A percentile compares a stretch with the other conserved stretches of the same genome.
These are phyloP conservation scores for Physaria fendleri DNA, from an alignment of 345 rosid species.

Conservation along the genomic window DNA sequence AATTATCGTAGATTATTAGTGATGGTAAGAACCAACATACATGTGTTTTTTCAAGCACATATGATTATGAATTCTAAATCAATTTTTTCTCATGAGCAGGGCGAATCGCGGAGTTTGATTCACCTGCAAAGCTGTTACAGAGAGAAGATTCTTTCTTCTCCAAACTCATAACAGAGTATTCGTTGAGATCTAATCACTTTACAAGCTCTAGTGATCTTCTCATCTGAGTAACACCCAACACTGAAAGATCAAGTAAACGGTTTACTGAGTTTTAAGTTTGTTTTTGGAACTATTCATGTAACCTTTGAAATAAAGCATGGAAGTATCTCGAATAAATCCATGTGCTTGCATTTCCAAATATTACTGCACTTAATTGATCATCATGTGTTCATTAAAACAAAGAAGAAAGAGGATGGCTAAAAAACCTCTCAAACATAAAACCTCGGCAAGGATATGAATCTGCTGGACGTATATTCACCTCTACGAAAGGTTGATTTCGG, in stretches of 20 bases:
- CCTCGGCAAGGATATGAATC: too few species aligned
- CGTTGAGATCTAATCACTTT: constrained; percentile 57
- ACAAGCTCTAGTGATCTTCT: constrained; percentile 31
- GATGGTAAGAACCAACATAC: constrained; percentile 74
- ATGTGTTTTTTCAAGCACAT: neutral
- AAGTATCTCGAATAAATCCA: too few species aligned
- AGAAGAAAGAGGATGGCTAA: too few species aligned
- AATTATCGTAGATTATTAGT: constrained; percentile 82
- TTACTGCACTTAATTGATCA: too few species aligned
- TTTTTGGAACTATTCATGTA: too few species aligned
- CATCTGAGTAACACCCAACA: neutral
- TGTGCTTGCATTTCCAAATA: too few species aligned
- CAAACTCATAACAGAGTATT: constrained; percentile 75
- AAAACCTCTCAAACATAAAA: too few species aligned
- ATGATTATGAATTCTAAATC: neutral
- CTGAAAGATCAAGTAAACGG: too few species aligned
- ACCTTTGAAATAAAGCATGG: too few species aligned
- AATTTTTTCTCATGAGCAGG: constrained; percentile 48
- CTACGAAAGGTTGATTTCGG: too few species aligned
- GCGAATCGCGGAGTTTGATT: constrained; percentile 74
- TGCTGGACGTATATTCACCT: too few species aligned
- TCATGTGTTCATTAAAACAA: too few species aligned
- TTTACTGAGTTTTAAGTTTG: neutral
- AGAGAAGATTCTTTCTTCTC: constrained; percentile 80
- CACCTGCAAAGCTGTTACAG: constrained; percentile 63